Base-by-base conservation (phyloP, 305 asterid genomes). In the Fraxinus albicans region DNA sequence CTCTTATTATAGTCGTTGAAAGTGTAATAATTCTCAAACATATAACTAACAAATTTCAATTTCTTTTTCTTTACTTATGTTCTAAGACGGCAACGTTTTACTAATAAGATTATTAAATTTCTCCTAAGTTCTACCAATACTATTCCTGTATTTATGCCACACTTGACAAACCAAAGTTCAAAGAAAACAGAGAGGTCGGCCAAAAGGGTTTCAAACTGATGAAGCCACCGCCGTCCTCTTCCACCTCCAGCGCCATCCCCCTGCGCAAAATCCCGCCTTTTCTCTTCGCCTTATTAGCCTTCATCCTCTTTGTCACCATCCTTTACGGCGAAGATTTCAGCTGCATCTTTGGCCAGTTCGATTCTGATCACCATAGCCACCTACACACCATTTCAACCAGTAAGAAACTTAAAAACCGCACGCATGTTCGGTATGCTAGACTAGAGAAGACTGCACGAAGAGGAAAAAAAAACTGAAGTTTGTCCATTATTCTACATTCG, bases 251-350 rank as follows among this genome's bases (percentile, higher is more conserved):
- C 8, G 36, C 88, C 65, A 19, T 79, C 81, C 83, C 88, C 74
- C 84, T 85, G 42, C 91, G 90, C 76, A 93, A 91, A 85, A 80
- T 86, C 47, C 93, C 98, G 44, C 98, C 98, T n/a, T 88, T 86
- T 38, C 85, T 92, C 25, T 63, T 93, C 84, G 81, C 91, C 17
- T 79, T 94, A 10, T 15, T 96, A 13, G 97, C 91, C 40, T 94
- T 96, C 93, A 91, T 90, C 67, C 80, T 92, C 77, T 88, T 94
- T 79, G 91, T 90, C 80, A 86, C 94, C 80, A 82, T 96, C 80
- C 89, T 96, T 72, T 92, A 92, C 87, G 79, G 88, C 76, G 86
- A 89, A 79, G 89, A 86, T 65, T 74, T 89, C 78, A 83, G 83
- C 80, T 89, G 91, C 87, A 81, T 88, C 29, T 78, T 88, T 42